Evolutionary conservation across 2,329 filamentous ascomycete genomes (phyloP).

Genomic region (Aspergillus pseudonomiae): DNA sequence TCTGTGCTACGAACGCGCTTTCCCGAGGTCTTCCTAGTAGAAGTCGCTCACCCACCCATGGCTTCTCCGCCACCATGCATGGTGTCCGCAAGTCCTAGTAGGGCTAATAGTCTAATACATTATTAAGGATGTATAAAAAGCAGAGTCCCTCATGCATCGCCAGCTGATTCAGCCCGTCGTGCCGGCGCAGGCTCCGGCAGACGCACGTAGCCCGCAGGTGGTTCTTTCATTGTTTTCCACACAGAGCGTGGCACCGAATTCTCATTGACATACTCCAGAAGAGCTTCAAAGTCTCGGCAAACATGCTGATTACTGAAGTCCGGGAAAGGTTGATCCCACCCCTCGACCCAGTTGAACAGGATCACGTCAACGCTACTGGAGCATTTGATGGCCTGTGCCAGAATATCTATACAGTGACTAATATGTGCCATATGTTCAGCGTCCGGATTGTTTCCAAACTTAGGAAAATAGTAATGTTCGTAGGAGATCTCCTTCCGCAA

Average conservation of each 20-base stretch:
- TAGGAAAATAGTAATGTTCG: constrained; percentile 5
- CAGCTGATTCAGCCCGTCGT: neutral
- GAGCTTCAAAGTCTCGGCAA: constrained; percentile 10
- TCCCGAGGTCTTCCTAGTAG: too few species aligned
- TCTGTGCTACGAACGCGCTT: too few species aligned
- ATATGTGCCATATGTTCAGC: constrained; percentile 1
- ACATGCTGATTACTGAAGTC: constrained; percentile 7
- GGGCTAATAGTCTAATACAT: too few species aligned
- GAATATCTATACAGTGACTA: constrained; percentile 6
- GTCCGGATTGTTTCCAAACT: neutral
- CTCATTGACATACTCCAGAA: constrained; percentile 6
- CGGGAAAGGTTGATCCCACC: constrained; percentile 1
- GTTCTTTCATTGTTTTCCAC: constrained; percentile 5
- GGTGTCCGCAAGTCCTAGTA: too few species aligned
- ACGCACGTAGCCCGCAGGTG: neutral
- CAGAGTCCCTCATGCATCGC: neutral
- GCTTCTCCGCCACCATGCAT: too few species aligned
- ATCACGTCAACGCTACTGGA: neutral
- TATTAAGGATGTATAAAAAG: too few species aligned
- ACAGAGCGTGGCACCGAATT: constrained; percentile 1
- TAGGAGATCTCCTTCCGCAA: constrained; percentile 7
- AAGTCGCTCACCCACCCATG: too few species aligned
- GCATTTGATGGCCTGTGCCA: constrained; percentile 7
- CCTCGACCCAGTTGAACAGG: constrained; percentile 8
- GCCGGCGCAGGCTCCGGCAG: constrained; percentile 3